Conservation (phyloP, 257 asterid species). For the Parsonsia alboflavescens region DNA sequence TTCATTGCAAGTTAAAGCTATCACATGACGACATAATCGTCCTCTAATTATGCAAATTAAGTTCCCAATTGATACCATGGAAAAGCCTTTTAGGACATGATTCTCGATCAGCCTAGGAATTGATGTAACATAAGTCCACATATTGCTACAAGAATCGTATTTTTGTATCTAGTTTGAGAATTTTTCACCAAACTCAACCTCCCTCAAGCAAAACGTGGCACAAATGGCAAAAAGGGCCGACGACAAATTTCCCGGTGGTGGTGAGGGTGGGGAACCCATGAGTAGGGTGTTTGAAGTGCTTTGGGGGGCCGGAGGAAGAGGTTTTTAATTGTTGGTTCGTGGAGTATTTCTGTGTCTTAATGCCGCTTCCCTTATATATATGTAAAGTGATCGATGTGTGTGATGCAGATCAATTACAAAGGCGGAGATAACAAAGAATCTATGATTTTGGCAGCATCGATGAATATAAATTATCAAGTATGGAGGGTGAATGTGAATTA, state of each 20-base stretch:
- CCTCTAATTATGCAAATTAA: constrained; percentile 43
- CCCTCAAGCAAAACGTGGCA: constrained; percentile 29
- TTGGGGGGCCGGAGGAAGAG: neutral
- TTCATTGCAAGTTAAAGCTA: neutral
- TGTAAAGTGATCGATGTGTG: too few relatives aligned
- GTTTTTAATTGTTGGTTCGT: neutral
- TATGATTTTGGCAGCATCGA: too few relatives aligned
- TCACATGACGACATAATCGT: constrained; percentile 27
- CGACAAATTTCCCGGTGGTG: constrained; percentile 8
- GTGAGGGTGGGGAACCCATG: constrained; percentile 15
- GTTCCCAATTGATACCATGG: constrained; percentile 29
- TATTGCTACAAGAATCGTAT: constrained; percentile 27
- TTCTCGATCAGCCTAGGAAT: constrained; percentile 23
- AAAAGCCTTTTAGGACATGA: constrained; percentile 41
- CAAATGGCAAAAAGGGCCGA: constrained; percentile 24
- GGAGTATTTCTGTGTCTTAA: neutral
- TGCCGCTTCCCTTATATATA: too few relatives aligned
- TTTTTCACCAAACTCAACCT: neutral
- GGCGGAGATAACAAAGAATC: constrained; percentile 17
- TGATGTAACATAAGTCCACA: constrained; percentile 24
- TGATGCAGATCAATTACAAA: neutral
- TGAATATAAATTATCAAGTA: neutral
- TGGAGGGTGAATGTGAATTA: neutral
- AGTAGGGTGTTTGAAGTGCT: constrained; percentile 10
- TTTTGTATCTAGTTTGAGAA: constrained; percentile 34